Conservation (phyloP, 495 filamentous ascomycete species). For the Baudoinia panamericana region DNA sequence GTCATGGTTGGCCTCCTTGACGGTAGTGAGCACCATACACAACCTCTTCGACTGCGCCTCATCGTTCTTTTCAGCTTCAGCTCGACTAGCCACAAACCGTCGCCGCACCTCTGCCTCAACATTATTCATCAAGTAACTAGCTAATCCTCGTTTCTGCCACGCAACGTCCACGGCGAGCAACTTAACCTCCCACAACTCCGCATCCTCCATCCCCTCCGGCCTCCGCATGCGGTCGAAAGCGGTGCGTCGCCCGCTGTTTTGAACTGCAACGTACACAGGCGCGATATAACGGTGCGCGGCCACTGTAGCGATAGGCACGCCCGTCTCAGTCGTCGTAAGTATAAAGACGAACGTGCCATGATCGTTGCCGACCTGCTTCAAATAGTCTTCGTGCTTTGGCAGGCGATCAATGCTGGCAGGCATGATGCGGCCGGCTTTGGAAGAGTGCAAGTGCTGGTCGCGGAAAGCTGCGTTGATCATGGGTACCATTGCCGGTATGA, state of each 20-base stretch:
- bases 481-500: neutral
- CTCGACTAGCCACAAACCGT: constrained; percentile 1
- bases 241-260: neutral
- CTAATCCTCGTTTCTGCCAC: constrained; percentile 6
- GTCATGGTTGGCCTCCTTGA: constrained; percentile 11
- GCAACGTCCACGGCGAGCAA: constrained; percentile 8
- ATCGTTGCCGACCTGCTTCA: constrained; percentile 7
- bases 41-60: neutral
- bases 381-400: neutral
- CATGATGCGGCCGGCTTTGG: neutral
- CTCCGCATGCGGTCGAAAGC: constrained; percentile 3
- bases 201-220: neutral
- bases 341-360: constrained; percentile 15
- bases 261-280: neutral
- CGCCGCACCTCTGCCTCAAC: constrained; percentile 11
- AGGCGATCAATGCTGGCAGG: neutral
- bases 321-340: constrained; percentile 1
- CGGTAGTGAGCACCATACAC: constrained; percentile 10
- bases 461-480: constrained; percentile 14
- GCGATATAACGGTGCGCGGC: constrained; percentile 10
- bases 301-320: constrained; percentile 8
- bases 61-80: neutral
- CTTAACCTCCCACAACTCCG: constrained; percentile 16
- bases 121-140: constrained; percentile 11
- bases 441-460: neutral